phyloP scores from a whole-genome alignment of 768 basidiomycete species.

The Russula brevipes region DNA sequence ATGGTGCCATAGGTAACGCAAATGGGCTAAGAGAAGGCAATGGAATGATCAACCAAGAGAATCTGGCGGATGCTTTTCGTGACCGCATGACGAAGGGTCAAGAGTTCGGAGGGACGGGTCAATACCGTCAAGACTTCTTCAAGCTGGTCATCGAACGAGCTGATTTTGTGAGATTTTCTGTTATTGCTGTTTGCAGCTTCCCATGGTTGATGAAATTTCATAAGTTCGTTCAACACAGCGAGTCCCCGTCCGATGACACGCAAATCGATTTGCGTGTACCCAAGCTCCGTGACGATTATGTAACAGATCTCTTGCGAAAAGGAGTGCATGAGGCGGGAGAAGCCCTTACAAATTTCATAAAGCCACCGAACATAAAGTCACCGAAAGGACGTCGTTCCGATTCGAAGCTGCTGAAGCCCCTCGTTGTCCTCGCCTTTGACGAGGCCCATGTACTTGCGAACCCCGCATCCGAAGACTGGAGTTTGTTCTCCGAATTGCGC shows the following conservation, averaged over 20 bases:
- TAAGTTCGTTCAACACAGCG: not conserved
- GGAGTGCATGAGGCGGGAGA: too few relatives aligned
- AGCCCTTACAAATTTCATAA: too few relatives aligned
- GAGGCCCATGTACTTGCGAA: not conserved
- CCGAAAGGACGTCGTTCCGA: not conserved
- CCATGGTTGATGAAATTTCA: not conserved
- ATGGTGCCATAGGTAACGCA: too few relatives aligned
- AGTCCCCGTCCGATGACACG: too few relatives aligned
- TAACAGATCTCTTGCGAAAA: too few relatives aligned
- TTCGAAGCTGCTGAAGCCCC: not conserved
- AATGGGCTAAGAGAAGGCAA: too few relatives aligned
- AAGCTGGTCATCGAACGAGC: not conserved
- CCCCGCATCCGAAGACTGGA: not conserved
- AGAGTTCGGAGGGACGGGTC: not conserved
- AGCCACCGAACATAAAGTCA: not conserved
- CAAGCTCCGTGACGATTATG: too few relatives aligned
- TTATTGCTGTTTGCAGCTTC: not conserved
- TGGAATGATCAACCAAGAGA: not conserved
- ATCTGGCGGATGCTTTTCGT: not conserved
- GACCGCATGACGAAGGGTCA: not conserved
- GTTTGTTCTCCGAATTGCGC: not conserved
- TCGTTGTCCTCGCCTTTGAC: not conserved
- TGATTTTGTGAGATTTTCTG: not conserved
- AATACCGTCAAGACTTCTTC: not conserved
- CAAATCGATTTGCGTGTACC: too few relatives aligned